Percentiles rank a stretch among this genome's conserved stretches.
Conservation (phyloP, 371 early-diverging fungal species). For the Mucor velutinosus region DNA sequence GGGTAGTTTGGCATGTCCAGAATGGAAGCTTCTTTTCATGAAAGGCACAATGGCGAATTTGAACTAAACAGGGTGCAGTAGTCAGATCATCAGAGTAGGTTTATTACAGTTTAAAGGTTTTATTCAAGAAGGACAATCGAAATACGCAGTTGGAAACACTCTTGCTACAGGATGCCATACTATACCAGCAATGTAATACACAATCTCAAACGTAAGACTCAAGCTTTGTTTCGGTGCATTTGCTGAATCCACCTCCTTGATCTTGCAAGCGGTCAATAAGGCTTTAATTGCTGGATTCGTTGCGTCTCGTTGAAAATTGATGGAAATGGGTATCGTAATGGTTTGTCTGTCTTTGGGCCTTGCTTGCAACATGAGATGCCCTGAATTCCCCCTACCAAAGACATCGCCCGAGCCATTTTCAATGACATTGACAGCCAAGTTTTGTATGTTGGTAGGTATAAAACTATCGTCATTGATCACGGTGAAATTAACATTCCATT, state of each 20-base stretch:
- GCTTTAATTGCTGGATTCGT: conserved; percentile 11
- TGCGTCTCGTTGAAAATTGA: conserved; percentile 15
- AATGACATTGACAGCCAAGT: conserved; percentile 20
- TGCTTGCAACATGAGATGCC: conserved; percentile 9
- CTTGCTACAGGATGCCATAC: conserved; percentile 22
- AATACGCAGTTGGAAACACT: conserved; percentile 21
- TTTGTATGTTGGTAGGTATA: conserved; percentile 29
- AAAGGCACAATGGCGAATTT: too few species aligned
- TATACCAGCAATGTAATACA: conserved; percentile 34
- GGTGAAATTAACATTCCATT: conserved; percentile 36
- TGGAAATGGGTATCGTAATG: conserved; percentile 9
- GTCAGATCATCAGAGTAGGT: too few species aligned
- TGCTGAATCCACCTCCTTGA: neutral
- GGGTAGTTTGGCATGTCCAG: too few species aligned
- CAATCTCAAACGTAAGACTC: conserved; percentile 26
- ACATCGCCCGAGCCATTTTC: conserved; percentile 21
- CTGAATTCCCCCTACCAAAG: conserved; percentile 22
- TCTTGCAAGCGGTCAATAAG: conserved; percentile 14
- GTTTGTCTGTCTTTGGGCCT: conserved; percentile 11
- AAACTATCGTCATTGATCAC: conserved; percentile 30
- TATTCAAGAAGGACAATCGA: conserved; percentile 28
- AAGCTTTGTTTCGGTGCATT: conserved; percentile 8
- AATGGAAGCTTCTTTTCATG: too few species aligned
- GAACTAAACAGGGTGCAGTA: too few species aligned
- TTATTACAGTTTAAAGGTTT: neutral